Evolutionary conservation across 345 rosid genomes (phyloP).

Genomic region (Clausena lansium): DNA sequence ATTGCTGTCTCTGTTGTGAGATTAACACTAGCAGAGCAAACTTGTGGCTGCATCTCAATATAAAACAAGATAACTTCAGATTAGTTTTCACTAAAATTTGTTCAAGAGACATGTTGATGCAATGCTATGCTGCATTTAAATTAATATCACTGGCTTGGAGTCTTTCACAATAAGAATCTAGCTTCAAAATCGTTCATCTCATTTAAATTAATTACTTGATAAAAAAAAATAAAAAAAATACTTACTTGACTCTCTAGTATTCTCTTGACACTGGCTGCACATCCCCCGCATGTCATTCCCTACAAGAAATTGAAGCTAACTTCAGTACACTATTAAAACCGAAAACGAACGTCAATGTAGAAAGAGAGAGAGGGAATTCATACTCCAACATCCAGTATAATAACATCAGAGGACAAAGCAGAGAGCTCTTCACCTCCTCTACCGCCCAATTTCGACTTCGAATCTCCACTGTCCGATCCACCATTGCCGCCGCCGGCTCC

Average conservation of each 20-base stretch:
- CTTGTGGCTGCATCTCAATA: constrained; percentile 70
- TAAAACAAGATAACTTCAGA: neutral
- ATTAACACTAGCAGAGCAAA: constrained; percentile 83
- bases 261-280: constrained; percentile 93
- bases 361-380: constrained; percentile 23
- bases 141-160: neutral
- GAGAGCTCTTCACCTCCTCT: constrained; percentile 51
- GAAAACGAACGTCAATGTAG: neutral
- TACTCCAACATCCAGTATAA: constrained; percentile 90
- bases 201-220: neutral
- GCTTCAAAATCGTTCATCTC: neutral
- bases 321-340: neutral
- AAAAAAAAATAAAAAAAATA: neutral
- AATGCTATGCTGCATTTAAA: neutral
- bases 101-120: neutral
- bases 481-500: constrained; percentile 48
- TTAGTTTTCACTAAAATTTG: neutral
- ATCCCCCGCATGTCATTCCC: constrained; percentile 99
- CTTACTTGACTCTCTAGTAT: constrained; percentile 90
- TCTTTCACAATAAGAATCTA: neutral
- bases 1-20: constrained; percentile 92
- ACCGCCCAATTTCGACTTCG: constrained; percentile 43
- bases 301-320: constrained; percentile 16
- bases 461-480: constrained; percentile 57
- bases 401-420: constrained; percentile 56